Evolutionary conservation across 495 filamentous ascomycete genomes (phyloP).

Genomic region (Penicillium subrubescens): DNA sequence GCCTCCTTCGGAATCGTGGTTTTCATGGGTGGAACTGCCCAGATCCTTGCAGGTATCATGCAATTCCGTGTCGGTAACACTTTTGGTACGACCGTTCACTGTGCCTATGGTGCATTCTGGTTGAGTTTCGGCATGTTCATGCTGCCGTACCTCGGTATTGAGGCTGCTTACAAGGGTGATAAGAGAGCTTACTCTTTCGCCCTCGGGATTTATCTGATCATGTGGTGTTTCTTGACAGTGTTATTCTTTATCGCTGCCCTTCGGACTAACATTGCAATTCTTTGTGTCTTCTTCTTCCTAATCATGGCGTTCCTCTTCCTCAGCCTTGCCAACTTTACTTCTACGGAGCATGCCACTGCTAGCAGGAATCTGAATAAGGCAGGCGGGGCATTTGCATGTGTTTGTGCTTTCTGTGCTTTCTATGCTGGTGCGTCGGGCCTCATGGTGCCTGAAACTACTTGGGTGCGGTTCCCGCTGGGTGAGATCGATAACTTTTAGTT

Average conservation of each 20-base stretch:
- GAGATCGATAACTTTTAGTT: not conserved
- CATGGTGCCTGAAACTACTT: slow-evolving; percentile 4
- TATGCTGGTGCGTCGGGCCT: slow-evolving; percentile 9
- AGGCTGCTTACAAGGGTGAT: slow-evolving; percentile 15
- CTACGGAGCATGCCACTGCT: not conserved
- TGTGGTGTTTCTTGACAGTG: slow-evolving; percentile 22
- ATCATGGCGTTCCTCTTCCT: slow-evolving; percentile 12
- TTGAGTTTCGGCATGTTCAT: slow-evolving; percentile 19
- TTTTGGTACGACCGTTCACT: slow-evolving; percentile 18
- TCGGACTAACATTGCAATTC: slow-evolving; percentile 74
- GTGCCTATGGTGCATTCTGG: slow-evolving; percentile 22
- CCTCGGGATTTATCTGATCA: slow-evolving; percentile 18
- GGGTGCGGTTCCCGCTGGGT: slow-evolving; percentile 4
- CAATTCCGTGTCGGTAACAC: slow-evolving; percentile 23
- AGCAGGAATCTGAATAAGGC: slow-evolving; percentile 3
- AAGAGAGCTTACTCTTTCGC: slow-evolving; percentile 12
- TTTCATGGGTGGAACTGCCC: slow-evolving; percentile 20
- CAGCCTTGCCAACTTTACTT: slow-evolving; percentile 8
- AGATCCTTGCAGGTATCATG: slow-evolving; percentile 14
- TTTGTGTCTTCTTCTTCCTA: slow-evolving; percentile 15
- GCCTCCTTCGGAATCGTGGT: slow-evolving; percentile 15
- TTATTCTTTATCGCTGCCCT: slow-evolving; percentile 61
- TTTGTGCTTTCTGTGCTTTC: slow-evolving; percentile 2
- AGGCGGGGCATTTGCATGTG: slow-evolving; percentile 1
- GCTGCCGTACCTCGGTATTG: slow-evolving; percentile 12